Evolutionary conservation across 768 basidiomycete genomes (phyloP), one percentile per base, ranked within the genome.

Genomic region (Pisolithus sp.): DNA sequence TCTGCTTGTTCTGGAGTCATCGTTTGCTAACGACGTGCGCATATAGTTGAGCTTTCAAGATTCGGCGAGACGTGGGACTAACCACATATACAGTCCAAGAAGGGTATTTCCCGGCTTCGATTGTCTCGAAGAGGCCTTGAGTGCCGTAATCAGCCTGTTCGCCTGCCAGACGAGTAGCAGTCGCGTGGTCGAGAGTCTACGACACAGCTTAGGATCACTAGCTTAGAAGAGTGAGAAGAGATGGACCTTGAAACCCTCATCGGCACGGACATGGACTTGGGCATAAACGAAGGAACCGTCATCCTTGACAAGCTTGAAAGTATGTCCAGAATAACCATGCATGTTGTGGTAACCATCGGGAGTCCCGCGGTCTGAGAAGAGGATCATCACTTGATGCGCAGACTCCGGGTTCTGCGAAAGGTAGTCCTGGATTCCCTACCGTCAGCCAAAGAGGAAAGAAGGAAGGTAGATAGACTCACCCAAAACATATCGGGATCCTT

Each of bases 271-370:
- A 69, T 96, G 94, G 60, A 93, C 79, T 69, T 96, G 92, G 53
- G 84, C 81, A 68, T 96, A 98, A 34, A 84, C 81, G 65, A 85
- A 89, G 42, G 85, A 80, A 43, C 91, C 92, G 48, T 93, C 83
- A 1, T 75, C 80, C 71, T 93, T 92, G 70, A 88, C 76, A 69
- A 93, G 82, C 68, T 93, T 89, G 77, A 77, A 90, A 30, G 93
- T 86, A 77, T 96, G 92, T 15, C 94, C 90, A 46, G 89, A 89
- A 76, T 93, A 96, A 2, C 93, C 94, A 71, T 97, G 90, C 82
- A 83, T 76, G 55, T 84, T 74, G 70, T 89, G 83, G 73, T 74
- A 93, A n/a, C 82, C 93, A 69, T 84, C 85, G 54, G 95, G 94
- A 51, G 92, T 96, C 44, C 91, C 86, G 62, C 94, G 89, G 71